These are phyloP conservation scores for Beauveria medogensis DNA, from an alignment of 2,329 filamentous ascomycete genomes.

Conservation along the genomic window DNA sequence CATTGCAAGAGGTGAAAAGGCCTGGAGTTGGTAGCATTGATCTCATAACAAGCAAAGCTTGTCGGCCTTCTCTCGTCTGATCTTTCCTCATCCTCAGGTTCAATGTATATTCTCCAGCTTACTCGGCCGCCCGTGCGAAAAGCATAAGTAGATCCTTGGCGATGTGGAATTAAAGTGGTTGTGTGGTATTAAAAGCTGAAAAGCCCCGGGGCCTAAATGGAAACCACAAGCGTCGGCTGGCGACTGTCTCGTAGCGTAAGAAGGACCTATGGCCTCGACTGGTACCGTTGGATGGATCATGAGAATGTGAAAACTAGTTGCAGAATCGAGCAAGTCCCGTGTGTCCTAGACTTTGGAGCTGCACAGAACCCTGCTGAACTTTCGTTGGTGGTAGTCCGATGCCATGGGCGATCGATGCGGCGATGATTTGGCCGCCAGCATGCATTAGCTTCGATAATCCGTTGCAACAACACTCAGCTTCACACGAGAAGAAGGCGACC, in stretches of 20 bases:
- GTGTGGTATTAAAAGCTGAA: too few species aligned
- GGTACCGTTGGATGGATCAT: background rate
- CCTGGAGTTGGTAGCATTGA: too few species aligned
- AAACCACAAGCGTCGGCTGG: too few species aligned
- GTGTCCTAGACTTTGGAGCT: background rate
- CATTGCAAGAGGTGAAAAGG: too few species aligned
- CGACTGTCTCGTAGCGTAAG: background rate
- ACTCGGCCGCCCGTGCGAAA: too few species aligned
- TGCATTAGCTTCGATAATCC: background rate
- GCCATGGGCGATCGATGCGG: background rate
- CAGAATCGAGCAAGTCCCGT: background rate
- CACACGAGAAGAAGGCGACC: background rate
- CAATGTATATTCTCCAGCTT: too few species aligned
- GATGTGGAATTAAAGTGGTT: too few species aligned
- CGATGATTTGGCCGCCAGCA: background rate
- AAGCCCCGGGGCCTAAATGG: too few species aligned
- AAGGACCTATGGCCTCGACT: background rate
- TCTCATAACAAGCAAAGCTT: too few species aligned
- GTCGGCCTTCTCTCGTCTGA: too few species aligned
- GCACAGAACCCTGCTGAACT: background rate
- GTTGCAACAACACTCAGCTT: background rate
- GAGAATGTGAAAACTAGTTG: background rate
- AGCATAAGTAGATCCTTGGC: too few species aligned
- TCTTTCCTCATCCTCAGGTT: too few species aligned
- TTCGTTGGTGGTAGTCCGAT: background rate